These are phyloP conservation scores for Lanzia echinophila DNA, from an alignment of 2,329 filamentous ascomycete genomes.

Conservation along the genomic window DNA sequence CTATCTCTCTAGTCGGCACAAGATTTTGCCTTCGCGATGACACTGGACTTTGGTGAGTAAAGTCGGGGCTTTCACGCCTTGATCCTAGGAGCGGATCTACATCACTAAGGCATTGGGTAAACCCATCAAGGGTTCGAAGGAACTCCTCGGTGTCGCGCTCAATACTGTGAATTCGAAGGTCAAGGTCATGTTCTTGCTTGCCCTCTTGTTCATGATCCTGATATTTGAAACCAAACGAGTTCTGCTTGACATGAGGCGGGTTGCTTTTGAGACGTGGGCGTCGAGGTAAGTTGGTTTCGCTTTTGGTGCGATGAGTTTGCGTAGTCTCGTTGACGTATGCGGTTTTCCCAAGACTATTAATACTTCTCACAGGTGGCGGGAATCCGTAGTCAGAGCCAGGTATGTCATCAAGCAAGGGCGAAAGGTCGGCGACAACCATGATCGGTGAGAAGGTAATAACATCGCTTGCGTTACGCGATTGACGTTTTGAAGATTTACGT, in stretches of 20 bases:
- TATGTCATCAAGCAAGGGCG: neutral
- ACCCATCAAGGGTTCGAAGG: constrained; percentile 16
- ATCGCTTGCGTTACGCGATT: neutral
- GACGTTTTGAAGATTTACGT: too few relatives aligned
- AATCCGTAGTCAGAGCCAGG: neutral
- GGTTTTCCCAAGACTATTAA: neutral
- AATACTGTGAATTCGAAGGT: constrained; percentile 18
- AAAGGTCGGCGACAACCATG: neutral
- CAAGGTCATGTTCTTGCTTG: constrained; percentile 19
- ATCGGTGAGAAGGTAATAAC: neutral
- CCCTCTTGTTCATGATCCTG: neutral
- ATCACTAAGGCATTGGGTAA: constrained; percentile 11
- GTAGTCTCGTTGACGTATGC: neutral
- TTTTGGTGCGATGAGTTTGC: neutral
- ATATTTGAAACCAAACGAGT: neutral
- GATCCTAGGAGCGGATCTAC: neutral
- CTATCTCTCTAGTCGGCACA: neutral
- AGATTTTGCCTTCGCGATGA: too few relatives aligned
- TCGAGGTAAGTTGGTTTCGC: neutral
- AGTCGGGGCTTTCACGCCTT: too few relatives aligned
- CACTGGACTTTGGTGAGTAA: too few relatives aligned
- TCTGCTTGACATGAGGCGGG: neutral
- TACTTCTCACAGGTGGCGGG: neutral
- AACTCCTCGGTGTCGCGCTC: constrained; percentile 24
- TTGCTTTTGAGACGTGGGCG: neutral